Evolutionary conservation across 331 rosid species (phyloP), one percentile per base, ranked within the genome.

Genomic region (Malus hybrid): DNA sequence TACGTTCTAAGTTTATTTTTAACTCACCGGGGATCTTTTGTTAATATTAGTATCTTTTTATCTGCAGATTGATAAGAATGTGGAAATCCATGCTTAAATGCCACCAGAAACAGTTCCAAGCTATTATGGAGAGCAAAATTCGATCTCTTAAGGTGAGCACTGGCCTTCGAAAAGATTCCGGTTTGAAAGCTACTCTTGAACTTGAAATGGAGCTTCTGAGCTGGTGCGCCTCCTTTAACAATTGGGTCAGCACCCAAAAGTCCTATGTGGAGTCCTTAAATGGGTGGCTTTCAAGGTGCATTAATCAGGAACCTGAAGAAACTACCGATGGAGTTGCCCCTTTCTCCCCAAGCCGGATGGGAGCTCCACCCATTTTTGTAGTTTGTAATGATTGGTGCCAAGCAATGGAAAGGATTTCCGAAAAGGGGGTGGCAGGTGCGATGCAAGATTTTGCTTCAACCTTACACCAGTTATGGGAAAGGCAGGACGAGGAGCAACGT

Each of bases 101-200:
- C 82, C 99, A 95, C 83, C 94, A 90, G 85, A 92, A 90, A 80
- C 99, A 95, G 83, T 90, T 95, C 79, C 91, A 88, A 78, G 94
- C 96, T 50, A 88, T 95, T 77, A 88, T 89, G 99, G 96, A 92
- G 81, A 95, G 99, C 81, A 92, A 90, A 79, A 70, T 82, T 70
- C 88, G 87, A 27, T 90, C 93, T 39, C 85, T 95, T 52, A 89
- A 78, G 80, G 86, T 84, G 68, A 92, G 89, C 76, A 48, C 89
- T 15, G 88, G 83, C 67, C 85, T 84, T 66, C 80, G 80, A 50
- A 85, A 89, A 86, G 99, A 95, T 68, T 81, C 91, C 36, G 88
- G 93, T 73, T 78, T 95, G 91, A 90, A 86, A 83, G 99, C 93
- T 57, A 85, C 96, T 73, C 67, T 90, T 75, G 99, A 95, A 83